Conservation (phyloP, 1,284 basidiomycete genomes). For the Puccinia polysora region DNA sequence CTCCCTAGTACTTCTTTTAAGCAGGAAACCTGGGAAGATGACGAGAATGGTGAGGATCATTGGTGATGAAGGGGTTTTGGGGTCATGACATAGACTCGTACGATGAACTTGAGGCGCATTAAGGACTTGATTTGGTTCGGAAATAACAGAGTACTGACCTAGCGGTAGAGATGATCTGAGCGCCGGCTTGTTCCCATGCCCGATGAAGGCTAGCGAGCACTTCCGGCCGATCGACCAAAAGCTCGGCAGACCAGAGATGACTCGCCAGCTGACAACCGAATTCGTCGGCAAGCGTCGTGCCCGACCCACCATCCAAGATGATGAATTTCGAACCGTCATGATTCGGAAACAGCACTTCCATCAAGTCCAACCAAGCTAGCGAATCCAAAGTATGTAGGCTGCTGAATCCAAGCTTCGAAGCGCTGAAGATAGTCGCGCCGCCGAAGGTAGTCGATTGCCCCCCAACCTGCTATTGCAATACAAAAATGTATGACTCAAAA, state of each 20-base stretch:
- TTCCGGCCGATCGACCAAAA: constrained; percentile 19
- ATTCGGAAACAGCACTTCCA: constrained; percentile 17
- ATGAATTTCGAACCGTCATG: background rate
- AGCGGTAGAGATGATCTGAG: constrained; percentile 8
- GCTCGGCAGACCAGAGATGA: constrained; percentile 17
- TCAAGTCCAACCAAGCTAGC: background rate
- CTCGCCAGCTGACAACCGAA: background rate
- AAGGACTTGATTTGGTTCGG: background rate
- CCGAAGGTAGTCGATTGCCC: too few relatives aligned
- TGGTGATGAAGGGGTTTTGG: too few relatives aligned
- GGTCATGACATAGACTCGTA: background rate
- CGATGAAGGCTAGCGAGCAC: constrained; percentile 7
- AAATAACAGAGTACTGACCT: constrained; percentile 5
- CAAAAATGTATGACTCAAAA: too few relatives aligned
- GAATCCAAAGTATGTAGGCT: background rate
- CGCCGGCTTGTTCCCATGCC: constrained; percentile 20
- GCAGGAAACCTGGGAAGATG: too few relatives aligned
- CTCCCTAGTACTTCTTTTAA: too few relatives aligned
- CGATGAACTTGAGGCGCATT: background rate
- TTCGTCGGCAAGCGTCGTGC: constrained; percentile 32
- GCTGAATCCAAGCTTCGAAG: too few relatives aligned
- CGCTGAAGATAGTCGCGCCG: too few relatives aligned
- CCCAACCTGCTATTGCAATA: too few relatives aligned
- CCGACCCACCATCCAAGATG: constrained; percentile 20
- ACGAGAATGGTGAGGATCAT: too few relatives aligned